Conservation (phyloP, 495 filamentous ascomycete genomes). For the Amniculicola lignicola region DNA sequence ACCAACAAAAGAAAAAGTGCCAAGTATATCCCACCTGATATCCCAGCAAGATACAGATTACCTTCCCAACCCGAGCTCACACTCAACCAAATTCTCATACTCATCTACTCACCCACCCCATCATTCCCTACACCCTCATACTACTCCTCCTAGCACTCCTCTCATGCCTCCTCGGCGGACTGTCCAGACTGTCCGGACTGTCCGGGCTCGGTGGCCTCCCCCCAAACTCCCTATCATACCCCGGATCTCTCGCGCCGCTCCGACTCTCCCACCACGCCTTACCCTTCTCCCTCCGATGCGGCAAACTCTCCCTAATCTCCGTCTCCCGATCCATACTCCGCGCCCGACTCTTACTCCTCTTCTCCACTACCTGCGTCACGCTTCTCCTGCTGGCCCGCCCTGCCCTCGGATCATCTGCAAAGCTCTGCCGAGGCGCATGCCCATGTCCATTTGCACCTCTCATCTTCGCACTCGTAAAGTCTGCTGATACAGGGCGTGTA, state of each 20-base stretch:
- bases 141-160: conserved; percentile 29
- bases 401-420: too few relatives aligned
- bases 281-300: conserved; percentile 27
- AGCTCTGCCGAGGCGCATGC: too few relatives aligned
- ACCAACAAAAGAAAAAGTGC: background rate
- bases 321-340: conserved; percentile 23
- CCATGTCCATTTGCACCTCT: too few relatives aligned
- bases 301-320: conserved; percentile 21
- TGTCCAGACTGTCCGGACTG: too few relatives aligned
- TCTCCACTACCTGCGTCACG: conserved; percentile 2
- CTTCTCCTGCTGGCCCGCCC: conserved; percentile 6
- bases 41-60: too few relatives aligned
- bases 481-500: background rate
- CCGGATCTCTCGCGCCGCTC: background rate
- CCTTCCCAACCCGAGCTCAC: too few relatives aligned
- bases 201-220: too few relatives aligned
- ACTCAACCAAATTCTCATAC: background rate
- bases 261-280: conserved; percentile 29
- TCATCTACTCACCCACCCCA: background rate
- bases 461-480: background rate
- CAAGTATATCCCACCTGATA: too few relatives aligned
- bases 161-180: background rate
- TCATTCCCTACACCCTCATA: background rate
- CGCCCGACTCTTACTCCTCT: conserved; percentile 15
- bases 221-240: conserved; percentile 1